Percentiles rank a stretch among this genome's conserved stretches.
These are phyloP conservation scores for Decorospora gaudefroyi DNA, from an alignment of 2,329 filamentous ascomycete species.

Conservation along the genomic window DNA sequence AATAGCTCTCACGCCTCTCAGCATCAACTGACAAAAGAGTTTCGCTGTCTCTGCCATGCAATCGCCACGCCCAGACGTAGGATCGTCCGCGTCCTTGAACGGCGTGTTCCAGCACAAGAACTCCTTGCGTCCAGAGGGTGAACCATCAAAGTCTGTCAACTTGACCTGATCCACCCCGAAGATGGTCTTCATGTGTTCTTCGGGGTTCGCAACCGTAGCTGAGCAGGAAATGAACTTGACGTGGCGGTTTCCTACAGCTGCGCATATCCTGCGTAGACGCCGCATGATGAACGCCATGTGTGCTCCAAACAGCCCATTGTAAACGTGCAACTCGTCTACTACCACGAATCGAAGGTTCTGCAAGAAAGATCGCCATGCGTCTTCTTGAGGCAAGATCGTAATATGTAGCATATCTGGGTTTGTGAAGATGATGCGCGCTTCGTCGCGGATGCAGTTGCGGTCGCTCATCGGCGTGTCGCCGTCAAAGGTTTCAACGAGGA, in stretches of 20 bases:
- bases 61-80: slow-evolving; percentile 82
- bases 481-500: slow-evolving; percentile 90
- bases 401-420: slow-evolving; percentile 98
- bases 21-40: slow-evolving; percentile 84
- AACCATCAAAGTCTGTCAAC: slow-evolving; percentile 88
- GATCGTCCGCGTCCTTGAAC: slow-evolving; percentile 85
- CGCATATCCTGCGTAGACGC: slow-evolving; percentile 81
- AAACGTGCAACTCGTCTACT: slow-evolving; percentile 84
- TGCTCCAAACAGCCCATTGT: slow-evolving; percentile 91
- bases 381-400: slow-evolving; percentile 89
- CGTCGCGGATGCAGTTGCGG: slow-evolving; percentile 79
- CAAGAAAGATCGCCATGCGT: slow-evolving; percentile 85
- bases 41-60: slow-evolving; percentile 84
- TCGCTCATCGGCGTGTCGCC: slow-evolving; percentile 86
- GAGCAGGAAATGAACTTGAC: slow-evolving; percentile 95
- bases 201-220: slow-evolving; percentile 90
- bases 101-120: slow-evolving; percentile 98
- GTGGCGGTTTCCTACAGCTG: slow-evolving; percentile 81
- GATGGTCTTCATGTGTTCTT: slow-evolving; percentile 90
- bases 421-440: slow-evolving; percentile 91
- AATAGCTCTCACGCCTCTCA: slow-evolving; percentile 88
- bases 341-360: slow-evolving; percentile 90
- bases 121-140: slow-evolving; percentile 88
- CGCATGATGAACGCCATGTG: slow-evolving; percentile 96
- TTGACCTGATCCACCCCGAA: slow-evolving; percentile 83